Percentiles rank a stretch among this genome's conserved stretches.
phyloP scores from a whole-genome alignment of 2,329 filamentous ascomycete genomes.

The Ophiostoma australiae region DNA sequence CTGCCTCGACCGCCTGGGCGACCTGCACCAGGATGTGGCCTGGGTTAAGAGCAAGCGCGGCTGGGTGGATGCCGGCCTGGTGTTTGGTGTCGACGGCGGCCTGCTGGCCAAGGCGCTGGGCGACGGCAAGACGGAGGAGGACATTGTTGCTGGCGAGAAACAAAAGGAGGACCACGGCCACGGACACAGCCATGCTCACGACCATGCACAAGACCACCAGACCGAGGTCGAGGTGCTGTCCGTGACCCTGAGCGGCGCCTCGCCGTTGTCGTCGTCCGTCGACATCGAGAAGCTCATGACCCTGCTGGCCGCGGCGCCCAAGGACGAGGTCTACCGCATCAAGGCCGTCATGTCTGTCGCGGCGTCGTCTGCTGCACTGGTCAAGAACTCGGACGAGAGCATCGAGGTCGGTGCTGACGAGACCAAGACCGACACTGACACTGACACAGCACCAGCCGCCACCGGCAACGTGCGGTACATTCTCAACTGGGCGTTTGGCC shows the following conservation, averaged over 20 bases:
- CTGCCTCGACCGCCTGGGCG: conserved; percentile 71
- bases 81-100: conserved; percentile 84
- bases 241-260: conserved; percentile 54
- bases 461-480: conserved; percentile 60
- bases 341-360: conserved; percentile 61
- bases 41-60: conserved; percentile 83
- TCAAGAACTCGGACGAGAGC: conserved; percentile 44
- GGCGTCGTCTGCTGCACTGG: conserved; percentile 38
- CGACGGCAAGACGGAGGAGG: conserved; percentile 36
- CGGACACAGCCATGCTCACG: conserved; percentile 35
- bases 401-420: conserved; percentile 29
- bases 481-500: conserved; percentile 94
- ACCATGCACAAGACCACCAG: conserved; percentile 60
- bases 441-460: neutral
- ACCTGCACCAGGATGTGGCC: conserved; percentile 73
- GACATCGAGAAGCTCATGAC: conserved; percentile 59
- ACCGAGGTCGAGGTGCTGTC: conserved; percentile 91
- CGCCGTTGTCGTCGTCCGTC: conserved; percentile 33
- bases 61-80: conserved; percentile 67
- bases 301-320: conserved; percentile 69
- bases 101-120: conserved; percentile 45
- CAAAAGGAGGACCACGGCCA: conserved; percentile 35
- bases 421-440: conserved; percentile 7
- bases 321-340: conserved; percentile 93
- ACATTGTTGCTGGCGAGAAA: conserved; percentile 28